Percentiles rank a stretch among this genome's conserved stretches.
phyloP scores from a whole-genome alignment of 2,329 filamentous ascomycete species.

The Colletotrichum spinosum region DNA sequence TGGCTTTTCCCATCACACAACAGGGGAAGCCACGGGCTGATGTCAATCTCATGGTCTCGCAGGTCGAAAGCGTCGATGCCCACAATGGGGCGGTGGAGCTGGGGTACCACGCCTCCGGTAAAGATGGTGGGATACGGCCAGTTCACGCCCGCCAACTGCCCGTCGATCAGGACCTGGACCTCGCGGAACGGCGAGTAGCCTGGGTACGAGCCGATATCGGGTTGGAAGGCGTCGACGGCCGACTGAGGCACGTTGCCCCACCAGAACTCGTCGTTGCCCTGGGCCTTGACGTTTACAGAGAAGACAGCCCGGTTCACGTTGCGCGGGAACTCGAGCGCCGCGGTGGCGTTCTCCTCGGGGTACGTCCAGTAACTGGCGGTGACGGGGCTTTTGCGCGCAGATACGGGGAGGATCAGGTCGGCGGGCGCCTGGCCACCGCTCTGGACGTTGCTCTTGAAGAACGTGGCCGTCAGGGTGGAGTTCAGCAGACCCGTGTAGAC shows the following conservation, averaged over 20 bases:
- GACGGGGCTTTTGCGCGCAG: slow-evolving; percentile 60
- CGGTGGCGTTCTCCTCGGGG: slow-evolving; percentile 71
- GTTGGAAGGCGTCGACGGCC: slow-evolving; percentile 68
- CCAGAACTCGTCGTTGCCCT: slow-evolving; percentile 85
- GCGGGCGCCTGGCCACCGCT: slow-evolving; percentile 60
- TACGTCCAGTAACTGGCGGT: slow-evolving; percentile 76
- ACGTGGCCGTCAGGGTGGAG: slow-evolving; percentile 79
- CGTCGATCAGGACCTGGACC: slow-evolving; percentile 81
- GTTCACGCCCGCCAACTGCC: slow-evolving; percentile 75
- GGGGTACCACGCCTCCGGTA: slow-evolving; percentile 82
- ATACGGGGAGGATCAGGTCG: slow-evolving; percentile 76
- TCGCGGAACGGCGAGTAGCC: slow-evolving; percentile 84
- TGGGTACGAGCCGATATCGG: slow-evolving; percentile 66
- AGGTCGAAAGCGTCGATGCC: slow-evolving; percentile 85
- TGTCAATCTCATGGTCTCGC: slow-evolving; percentile 83
- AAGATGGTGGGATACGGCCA: slow-evolving; percentile 89
- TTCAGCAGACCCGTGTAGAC: slow-evolving; percentile 81
- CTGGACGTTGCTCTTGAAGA: slow-evolving; percentile 64
- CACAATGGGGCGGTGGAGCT: slow-evolving; percentile 82
- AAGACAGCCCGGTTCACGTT: slow-evolving; percentile 79
- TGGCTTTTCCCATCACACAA: slow-evolving; percentile 75
- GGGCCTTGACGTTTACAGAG: slow-evolving; percentile 80
- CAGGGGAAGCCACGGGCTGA: slow-evolving; percentile 79
- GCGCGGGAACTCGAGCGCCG: slow-evolving; percentile 69
- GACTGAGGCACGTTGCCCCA: slow-evolving; percentile 80